Percentiles rank a stretch among this genome's conserved stretches.
phyloP scores from a whole-genome alignment of 169 alveolate species.

The Plasmodium relictum region DNA sequence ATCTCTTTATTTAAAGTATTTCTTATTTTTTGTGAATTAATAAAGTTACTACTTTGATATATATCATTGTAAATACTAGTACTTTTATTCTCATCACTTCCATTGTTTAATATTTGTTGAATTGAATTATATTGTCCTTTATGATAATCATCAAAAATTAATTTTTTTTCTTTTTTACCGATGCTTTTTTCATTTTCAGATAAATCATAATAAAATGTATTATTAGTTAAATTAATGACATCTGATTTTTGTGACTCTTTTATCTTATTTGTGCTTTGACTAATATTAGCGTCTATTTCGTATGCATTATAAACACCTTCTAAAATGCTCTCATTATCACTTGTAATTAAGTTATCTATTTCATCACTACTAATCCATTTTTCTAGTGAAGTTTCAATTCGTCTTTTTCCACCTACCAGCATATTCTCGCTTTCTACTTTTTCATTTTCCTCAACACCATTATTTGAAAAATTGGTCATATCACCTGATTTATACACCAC shows the following conservation, averaged over 20 bases:
- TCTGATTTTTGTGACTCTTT: slow-evolving; percentile 6
- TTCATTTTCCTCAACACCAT: background rate
- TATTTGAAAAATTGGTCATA: too few species aligned
- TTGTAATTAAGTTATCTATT: slow-evolving; percentile 26
- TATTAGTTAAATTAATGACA: slow-evolving; percentile 16
- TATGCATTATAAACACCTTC: slow-evolving; percentile 5
- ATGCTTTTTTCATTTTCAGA: slow-evolving; percentile 27
- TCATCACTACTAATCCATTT: slow-evolving; percentile 42
- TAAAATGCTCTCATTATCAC: slow-evolving; percentile 9
- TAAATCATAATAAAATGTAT: slow-evolving; percentile 60
- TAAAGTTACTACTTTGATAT: slow-evolving; percentile 2
- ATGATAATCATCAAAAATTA: background rate
- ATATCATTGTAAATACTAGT: slow-evolving; percentile 6
- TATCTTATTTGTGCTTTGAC: background rate
- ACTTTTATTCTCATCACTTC: background rate
- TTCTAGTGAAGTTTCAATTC: slow-evolving; percentile 5
- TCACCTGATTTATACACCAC: background rate
- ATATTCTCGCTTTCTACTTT: background rate
- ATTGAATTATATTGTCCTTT: slow-evolving; percentile 1
- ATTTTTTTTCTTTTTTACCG: background rate
- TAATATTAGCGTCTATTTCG: background rate
- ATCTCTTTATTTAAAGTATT: background rate
- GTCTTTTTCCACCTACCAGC: background rate
- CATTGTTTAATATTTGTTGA: background rate
- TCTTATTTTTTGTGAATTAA: slow-evolving; percentile 8